These are phyloP conservation scores for Cryomyces antarcticus DNA, from an alignment of 495 filamentous ascomycete genomes.

Conservation along the genomic window DNA sequence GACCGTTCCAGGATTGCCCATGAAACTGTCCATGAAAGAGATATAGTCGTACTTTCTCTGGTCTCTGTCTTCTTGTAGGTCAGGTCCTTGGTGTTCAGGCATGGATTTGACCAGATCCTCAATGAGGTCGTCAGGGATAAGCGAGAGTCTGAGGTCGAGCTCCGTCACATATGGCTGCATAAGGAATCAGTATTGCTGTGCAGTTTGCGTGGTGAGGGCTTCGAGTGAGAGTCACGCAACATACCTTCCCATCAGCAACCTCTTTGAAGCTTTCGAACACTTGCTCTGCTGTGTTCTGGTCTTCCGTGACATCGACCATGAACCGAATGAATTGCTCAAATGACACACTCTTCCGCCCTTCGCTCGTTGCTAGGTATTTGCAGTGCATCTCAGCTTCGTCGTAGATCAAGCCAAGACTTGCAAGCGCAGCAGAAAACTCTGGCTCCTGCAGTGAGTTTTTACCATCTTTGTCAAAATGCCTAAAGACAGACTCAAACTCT, in stretches of 20 bases:
- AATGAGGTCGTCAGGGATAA: slow-evolving; percentile 89
- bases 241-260: slow-evolving; percentile 85
- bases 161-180: slow-evolving; percentile 80
- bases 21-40: slow-evolving; percentile 74
- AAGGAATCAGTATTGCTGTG: slow-evolving; percentile 3
- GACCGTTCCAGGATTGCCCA: slow-evolving; percentile 1
- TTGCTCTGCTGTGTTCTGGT: slow-evolving; percentile 95
- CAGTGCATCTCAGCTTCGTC: slow-evolving; percentile 93
- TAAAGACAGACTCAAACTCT: slow-evolving; percentile 93
- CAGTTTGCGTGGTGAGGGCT: background rate
- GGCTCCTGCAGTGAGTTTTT: slow-evolving; percentile 82
- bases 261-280: slow-evolving; percentile 93
- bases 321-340: slow-evolving; percentile 98
- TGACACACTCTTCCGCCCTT: slow-evolving; percentile 51
- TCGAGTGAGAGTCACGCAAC: slow-evolving; percentile 4
- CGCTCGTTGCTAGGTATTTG: slow-evolving; percentile 66
- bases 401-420: slow-evolving; percentile 81
- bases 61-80: slow-evolving; percentile 57
- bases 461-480: slow-evolving; percentile 89
- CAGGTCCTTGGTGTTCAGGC: slow-evolving; percentile 59
- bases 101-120: slow-evolving; percentile 77
- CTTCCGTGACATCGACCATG: slow-evolving; percentile 97
- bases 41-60: slow-evolving; percentile 77
- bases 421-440: slow-evolving; percentile 86
- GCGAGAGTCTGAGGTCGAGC: slow-evolving; percentile 79